Conservation (phyloP, 2,329 filamentous ascomycete species). For the Remersonia thermophila region DNA sequence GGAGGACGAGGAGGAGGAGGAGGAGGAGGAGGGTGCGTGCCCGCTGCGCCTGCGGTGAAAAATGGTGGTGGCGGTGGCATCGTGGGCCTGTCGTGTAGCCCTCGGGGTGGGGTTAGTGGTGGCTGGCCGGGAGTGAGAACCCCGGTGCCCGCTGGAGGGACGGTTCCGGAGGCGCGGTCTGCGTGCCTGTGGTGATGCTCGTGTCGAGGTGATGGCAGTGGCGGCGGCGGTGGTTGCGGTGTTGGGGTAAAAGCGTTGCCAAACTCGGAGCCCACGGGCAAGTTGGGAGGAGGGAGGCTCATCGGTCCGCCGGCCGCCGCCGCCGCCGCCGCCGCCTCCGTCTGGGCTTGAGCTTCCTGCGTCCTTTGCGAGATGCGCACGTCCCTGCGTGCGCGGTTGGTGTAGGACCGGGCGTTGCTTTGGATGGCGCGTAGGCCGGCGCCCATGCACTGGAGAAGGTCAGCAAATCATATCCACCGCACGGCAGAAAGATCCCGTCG, state of each 20-base stretch:
- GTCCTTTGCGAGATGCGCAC: conserved; percentile 6
- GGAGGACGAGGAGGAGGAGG: not conserved
- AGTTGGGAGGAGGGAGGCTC: not conserved
- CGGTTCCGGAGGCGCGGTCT: no score
- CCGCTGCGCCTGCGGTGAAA: not conserved
- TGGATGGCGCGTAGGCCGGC: conserved; percentile 13
- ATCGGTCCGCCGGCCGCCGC: not conserved
- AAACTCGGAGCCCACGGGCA: conserved; percentile 3
- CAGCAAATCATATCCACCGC: no score
- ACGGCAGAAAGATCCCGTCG: not conserved
- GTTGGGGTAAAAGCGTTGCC: conserved; percentile 1
- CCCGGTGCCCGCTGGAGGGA: no score
- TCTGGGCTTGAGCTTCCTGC: conserved; percentile 4
- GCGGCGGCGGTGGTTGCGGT: not conserved
- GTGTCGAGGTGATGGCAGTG: not conserved
- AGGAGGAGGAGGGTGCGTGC: no score
- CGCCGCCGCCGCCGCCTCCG: not conserved
- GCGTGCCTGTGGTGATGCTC: no score
- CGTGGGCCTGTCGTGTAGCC: not conserved
- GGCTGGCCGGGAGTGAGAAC: no score
- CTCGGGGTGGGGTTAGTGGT: no score
- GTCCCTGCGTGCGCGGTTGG: conserved; percentile 13
- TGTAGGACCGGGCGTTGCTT: conserved; percentile 14
- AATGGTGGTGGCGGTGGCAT: conserved; percentile 8
- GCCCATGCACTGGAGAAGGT: conserved; percentile 11